These are phyloP conservation scores for Gossypium longicalyx DNA, from an alignment of 345 rosid species.

Conservation along the genomic window DNA sequence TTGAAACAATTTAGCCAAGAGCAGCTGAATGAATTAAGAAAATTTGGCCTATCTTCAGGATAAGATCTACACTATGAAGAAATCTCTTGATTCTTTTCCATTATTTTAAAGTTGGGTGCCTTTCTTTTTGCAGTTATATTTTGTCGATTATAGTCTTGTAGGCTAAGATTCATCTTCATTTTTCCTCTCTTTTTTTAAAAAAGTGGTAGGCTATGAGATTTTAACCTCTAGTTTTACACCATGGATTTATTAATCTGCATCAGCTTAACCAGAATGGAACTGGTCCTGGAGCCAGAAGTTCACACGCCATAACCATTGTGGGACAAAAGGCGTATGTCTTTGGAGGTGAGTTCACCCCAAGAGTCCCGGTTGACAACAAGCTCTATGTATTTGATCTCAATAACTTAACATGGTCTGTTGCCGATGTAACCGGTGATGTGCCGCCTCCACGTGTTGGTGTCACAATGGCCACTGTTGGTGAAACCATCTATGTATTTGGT, in stretches of 20 bases:
- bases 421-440: slow-evolving; percentile 49
- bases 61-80: not conserved
- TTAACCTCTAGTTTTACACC: not conserved
- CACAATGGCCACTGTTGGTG: slow-evolving; percentile 63
- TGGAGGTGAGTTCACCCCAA: slow-evolving; percentile 79
- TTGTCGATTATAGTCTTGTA: not conserved
- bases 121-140: not conserved
- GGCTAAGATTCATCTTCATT: not conserved
- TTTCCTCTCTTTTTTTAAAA: not conserved
- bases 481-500: slow-evolving; percentile 64
- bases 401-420: slow-evolving; percentile 58
- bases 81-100: not conserved
- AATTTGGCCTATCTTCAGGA: not conserved
- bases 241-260: not conserved
- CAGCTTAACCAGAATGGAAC: slow-evolving; percentile 73
- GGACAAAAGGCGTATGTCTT: slow-evolving; percentile 63
- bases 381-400: slow-evolving; percentile 64
- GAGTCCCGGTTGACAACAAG: slow-evolving; percentile 84
- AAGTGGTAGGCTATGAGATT: not conserved
- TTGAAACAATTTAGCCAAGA: not conserved
- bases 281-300: slow-evolving; percentile 92
- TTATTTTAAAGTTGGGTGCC: not conserved
- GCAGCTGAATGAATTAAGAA: not conserved
- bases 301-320: slow-evolving; percentile 72
- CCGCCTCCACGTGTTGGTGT: slow-evolving; percentile 96